These are phyloP conservation scores for Pseudogymnoascus sp. DNA, from an alignment of 2,329 filamentous ascomycete species.

Conservation along the genomic window DNA sequence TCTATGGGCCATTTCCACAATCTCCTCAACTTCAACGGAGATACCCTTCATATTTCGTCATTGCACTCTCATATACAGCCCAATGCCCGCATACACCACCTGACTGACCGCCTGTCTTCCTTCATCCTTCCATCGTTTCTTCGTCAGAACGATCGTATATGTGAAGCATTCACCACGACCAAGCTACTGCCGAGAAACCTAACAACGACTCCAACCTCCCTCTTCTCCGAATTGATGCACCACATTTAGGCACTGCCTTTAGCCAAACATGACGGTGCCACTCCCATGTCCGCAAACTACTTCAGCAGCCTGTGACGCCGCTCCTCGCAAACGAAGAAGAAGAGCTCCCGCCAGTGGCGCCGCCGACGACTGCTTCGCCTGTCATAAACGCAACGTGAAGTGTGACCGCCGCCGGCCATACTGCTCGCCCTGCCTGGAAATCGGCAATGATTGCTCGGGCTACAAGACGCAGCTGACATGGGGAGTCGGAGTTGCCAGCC, in stretches of 20 bases:
- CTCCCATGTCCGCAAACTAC: constrained; percentile 8
- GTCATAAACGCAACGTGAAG: constrained; percentile 71
- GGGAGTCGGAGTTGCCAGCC: constrained; percentile 91
- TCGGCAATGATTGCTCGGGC: constrained; percentile 86
- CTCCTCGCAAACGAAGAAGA: constrained; percentile 60
- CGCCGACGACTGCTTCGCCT: constrained; percentile 91
- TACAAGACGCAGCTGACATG: constrained; percentile 97
- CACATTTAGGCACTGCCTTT: constrained; percentile 2
- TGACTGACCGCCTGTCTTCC: constrained; percentile 5
- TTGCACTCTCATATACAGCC: constrained; percentile 4
- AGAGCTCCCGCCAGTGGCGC: constrained; percentile 82
- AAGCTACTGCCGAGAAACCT: neutral
- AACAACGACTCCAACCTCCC: neutral
- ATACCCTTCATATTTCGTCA: constrained; percentile 5
- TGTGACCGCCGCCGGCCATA: constrained; percentile 91
- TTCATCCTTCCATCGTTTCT: neutral
- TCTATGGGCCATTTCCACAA: constrained; percentile 6
- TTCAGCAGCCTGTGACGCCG: neutral
- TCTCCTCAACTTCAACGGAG: neutral
- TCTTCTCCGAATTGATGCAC: neutral
- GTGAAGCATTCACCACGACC: neutral
- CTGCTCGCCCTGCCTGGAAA: constrained; percentile 87
- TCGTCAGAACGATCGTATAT: neutral
- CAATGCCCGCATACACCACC: neutral
- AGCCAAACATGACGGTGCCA: constrained; percentile 7